Conservation (phyloP, 345 rosid genomes). For the Linum lewisii region DNA sequence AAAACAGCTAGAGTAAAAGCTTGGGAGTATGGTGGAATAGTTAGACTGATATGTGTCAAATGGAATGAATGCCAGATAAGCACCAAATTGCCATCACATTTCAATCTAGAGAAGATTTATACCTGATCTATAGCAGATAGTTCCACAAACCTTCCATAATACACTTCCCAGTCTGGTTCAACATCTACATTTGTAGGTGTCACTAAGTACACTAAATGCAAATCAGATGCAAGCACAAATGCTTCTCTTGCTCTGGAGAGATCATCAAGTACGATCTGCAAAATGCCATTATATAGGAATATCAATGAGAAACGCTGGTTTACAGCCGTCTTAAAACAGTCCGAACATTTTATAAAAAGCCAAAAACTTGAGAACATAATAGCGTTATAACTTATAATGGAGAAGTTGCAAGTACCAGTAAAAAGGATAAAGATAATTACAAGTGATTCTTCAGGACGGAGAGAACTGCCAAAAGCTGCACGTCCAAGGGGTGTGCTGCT, state of each 20-base stretch:
- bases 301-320: not conserved
- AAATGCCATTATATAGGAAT: slow-evolving; percentile 18
- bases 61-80: not conserved
- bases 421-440: slow-evolving; percentile 31
- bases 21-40: no score
- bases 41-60: not conserved
- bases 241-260: slow-evolving; percentile 96
- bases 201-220: slow-evolving; percentile 84
- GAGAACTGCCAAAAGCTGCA: slow-evolving; percentile 97
- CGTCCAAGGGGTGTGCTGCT: slow-evolving; percentile 85
- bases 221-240: slow-evolving; percentile 90
- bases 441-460: slow-evolving; percentile 96
- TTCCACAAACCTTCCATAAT: slow-evolving; percentile 79
- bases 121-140: slow-evolving; percentile 87
- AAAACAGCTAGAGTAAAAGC: not conserved
- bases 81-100: not conserved
- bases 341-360: not conserved
- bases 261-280: slow-evolving; percentile 87
- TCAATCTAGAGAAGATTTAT: slow-evolving; percentile 11
- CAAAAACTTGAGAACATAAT: slow-evolving; percentile 1
- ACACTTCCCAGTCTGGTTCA: slow-evolving; percentile 95
- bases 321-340: not conserved
- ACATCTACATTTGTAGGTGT: slow-evolving; percentile 90
- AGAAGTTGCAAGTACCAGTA: slow-evolving; percentile 7
- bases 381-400: not conserved